These are phyloP conservation scores for Verticillium klebahnii DNA, from an alignment of 2,329 filamentous ascomycete genomes.

Conservation along the genomic window DNA sequence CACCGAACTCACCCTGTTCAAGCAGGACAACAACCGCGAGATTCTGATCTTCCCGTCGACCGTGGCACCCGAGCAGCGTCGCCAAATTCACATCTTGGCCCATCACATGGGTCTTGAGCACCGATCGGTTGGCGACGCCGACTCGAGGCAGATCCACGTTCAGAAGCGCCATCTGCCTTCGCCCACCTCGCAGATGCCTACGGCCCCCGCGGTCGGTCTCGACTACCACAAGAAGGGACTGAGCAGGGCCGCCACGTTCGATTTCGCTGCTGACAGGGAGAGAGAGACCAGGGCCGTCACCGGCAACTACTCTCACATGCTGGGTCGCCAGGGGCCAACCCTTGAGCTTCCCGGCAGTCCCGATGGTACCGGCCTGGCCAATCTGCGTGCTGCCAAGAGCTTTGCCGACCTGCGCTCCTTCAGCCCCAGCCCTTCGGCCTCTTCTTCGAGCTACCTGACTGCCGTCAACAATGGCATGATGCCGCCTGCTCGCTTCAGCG, in stretches of 20 bases:
- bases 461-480: slow-evolving; percentile 53
- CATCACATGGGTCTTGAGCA: slow-evolving; percentile 94
- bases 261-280: slow-evolving; percentile 80
- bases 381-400: slow-evolving; percentile 88
- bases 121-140: slow-evolving; percentile 80
- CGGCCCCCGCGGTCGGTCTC: slow-evolving; percentile 57
- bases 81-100: slow-evolving; percentile 87
- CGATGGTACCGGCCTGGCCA: slow-evolving; percentile 56
- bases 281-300: slow-evolving; percentile 62
- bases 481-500: slow-evolving; percentile 35
- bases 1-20: slow-evolving; percentile 85
- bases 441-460: slow-evolving; percentile 72
- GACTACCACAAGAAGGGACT: slow-evolving; percentile 80
- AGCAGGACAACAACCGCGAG: slow-evolving; percentile 72
- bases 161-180: slow-evolving; percentile 60
- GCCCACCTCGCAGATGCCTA: slow-evolving; percentile 51
- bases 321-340: slow-evolving; percentile 80
- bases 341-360: slow-evolving; percentile 82
- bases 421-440: slow-evolving; percentile 87
- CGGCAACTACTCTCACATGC: slow-evolving; percentile 64
- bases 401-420: slow-evolving; percentile 94
- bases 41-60: slow-evolving; percentile 78
- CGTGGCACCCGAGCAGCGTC: slow-evolving; percentile 76
- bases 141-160: slow-evolving; percentile 86
- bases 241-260: slow-evolving; percentile 93